A percentile compares a stretch with the other conserved stretches of the same genome.
Conservation (phyloP, 148 eudicot species). For the Vaccinium myrtillus region DNA sequence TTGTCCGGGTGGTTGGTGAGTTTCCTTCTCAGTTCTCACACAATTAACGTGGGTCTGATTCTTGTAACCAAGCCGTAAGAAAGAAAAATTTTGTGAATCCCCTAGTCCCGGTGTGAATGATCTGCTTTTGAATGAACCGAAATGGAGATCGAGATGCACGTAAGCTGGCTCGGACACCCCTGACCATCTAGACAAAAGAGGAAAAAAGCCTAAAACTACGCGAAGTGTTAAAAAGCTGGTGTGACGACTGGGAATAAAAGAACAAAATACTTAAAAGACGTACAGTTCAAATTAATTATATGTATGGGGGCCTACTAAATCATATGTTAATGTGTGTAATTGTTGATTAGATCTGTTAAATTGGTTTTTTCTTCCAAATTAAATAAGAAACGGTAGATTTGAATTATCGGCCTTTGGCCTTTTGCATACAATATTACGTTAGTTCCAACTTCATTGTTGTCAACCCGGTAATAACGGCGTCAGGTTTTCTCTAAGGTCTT, state of each 20-base stretch:
- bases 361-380: background rate
- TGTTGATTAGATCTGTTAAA: background rate
- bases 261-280: background rate
- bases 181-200: no score
- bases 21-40: no score
- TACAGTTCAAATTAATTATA: background rate
- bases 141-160: no score
- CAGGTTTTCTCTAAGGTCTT: background rate
- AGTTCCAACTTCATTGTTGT: constrained; percentile 2
- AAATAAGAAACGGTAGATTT: background rate
- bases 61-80: no score
- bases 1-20: no score
- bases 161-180: no score
- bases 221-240: background rate
- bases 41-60: no score
- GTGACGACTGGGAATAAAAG: background rate
- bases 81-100: no score
- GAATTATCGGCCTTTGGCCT: background rate
- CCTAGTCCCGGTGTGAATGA: no score
- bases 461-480: background rate
- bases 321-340: background rate
- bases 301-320: background rate
- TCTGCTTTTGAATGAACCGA: no score
- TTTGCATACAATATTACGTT: background rate
- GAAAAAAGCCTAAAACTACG: background rate